A percentile compares a stretch with the other conserved stretches of the same genome.
These are phyloP conservation scores for Zygotorulaspora danielsina DNA, from an alignment of 805 yeast genomes.

Conservation along the genomic window DNA sequence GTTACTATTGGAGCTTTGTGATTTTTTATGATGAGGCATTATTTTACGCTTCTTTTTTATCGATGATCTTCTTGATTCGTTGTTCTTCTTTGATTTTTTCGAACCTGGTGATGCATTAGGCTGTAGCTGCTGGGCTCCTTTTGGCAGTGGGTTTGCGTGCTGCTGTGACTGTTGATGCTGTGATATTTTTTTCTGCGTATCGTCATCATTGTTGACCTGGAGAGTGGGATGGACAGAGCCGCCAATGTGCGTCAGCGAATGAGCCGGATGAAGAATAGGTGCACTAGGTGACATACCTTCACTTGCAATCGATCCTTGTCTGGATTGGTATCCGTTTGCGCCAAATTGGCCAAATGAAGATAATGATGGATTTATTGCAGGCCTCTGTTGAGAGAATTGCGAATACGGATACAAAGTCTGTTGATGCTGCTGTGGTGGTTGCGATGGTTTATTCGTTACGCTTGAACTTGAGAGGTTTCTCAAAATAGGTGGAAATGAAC, in stretches of 20 bases:
- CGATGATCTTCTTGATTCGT: not conserved
- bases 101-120: not conserved
- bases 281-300: slow-evolving; percentile 33
- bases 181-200: not conserved
- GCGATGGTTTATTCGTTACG: slow-evolving; percentile 14
- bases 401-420: slow-evolving; percentile 24
- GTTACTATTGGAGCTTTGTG: slow-evolving; percentile 7
- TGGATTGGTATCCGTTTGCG: slow-evolving; percentile 27
- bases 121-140: slow-evolving; percentile 4
- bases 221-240: not conserved
- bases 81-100: not conserved
- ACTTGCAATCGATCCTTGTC: slow-evolving; percentile 31
- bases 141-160: slow-evolving; percentile 3
- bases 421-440: slow-evolving; percentile 13
- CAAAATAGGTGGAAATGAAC: slow-evolving; percentile 29
- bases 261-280: slow-evolving; percentile 12
- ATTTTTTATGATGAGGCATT: slow-evolving; percentile 7
- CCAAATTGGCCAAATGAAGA: slow-evolving; percentile 27
- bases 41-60: slow-evolving; percentile 10
- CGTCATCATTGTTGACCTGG: not conserved
- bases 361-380: slow-evolving; percentile 13
- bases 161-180: slow-evolving; percentile 2
- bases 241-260: slow-evolving; percentile 4
- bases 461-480: slow-evolving; percentile 22
- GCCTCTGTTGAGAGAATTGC: slow-evolving; percentile 26